phyloP scores from a whole-genome alignment of 495 filamentous ascomycete species.

The Penicillium ochrochloron region DNA sequence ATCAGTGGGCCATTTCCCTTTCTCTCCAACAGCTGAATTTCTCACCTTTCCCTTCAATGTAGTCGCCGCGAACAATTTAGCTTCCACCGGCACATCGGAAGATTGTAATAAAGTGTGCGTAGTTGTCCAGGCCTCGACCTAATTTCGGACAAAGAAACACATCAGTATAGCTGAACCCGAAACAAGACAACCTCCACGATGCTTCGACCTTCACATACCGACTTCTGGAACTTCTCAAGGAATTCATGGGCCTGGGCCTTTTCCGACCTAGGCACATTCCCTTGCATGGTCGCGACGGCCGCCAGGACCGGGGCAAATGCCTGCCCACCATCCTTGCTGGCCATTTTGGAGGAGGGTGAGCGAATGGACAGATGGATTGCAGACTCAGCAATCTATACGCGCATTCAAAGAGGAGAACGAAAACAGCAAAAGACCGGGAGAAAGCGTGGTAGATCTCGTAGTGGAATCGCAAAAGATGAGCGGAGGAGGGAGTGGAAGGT shows the following conservation, averaged over 20 bases:
- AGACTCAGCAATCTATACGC: constrained; percentile 24
- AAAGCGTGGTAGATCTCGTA: constrained; percentile 7
- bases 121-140: constrained; percentile 88
- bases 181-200: neutral
- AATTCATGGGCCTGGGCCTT: constrained; percentile 90
- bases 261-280: constrained; percentile 77
- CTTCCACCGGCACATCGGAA: constrained; percentile 70
- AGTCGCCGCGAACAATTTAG: constrained; percentile 93
- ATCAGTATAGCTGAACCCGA: constrained; percentile 16
- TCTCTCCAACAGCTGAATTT: neutral
- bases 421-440: constrained; percentile 17
- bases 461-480: constrained; percentile 19
- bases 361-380: constrained; percentile 18
- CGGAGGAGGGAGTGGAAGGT: constrained; percentile 35
- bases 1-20: constrained; percentile 29
- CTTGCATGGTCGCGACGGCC: constrained; percentile 88
- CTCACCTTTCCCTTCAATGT: constrained; percentile 97
- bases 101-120: constrained; percentile 86
- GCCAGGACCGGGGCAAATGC: constrained; percentile 83
- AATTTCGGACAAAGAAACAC: neutral
- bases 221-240: constrained; percentile 97
- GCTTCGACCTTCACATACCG: constrained; percentile 60
- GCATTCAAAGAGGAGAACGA: constrained; percentile 23
- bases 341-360: constrained; percentile 58
- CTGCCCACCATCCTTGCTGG: constrained; percentile 66